Evolutionary conservation across 2,329 filamentous ascomycete species (phyloP).

Genomic region (Nemania sp.): DNA sequence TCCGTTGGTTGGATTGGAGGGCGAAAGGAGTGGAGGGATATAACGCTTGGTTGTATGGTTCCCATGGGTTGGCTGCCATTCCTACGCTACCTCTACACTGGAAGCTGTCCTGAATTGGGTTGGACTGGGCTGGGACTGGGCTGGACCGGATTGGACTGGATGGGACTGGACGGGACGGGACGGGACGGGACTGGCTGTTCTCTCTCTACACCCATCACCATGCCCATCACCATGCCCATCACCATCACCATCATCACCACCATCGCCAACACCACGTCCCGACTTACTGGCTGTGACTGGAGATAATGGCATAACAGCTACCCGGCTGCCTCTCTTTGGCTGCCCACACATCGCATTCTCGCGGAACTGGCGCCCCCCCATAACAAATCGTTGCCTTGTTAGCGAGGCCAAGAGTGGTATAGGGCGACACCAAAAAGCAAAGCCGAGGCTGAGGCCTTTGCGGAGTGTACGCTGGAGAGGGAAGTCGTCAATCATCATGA

Average conservation of each 20-base stretch:
- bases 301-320: slow-evolving; percentile 9
- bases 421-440: slow-evolving; percentile 26
- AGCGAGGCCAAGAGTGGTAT: slow-evolving; percentile 21
- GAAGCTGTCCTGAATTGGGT: too few relatives aligned
- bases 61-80: slow-evolving; percentile 3
- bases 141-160: slow-evolving; percentile 5
- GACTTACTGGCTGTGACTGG: neutral
- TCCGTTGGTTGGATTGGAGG: slow-evolving; percentile 24
- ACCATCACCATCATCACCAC: too few relatives aligned
- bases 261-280: too few relatives aligned
- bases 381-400: slow-evolving; percentile 7
- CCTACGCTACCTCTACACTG: neutral
- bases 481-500: neutral
- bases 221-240: too few relatives aligned
- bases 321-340: slow-evolving; percentile 15
- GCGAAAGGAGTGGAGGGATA: slow-evolving; percentile 24
- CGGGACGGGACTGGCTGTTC: neutral
- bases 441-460: slow-evolving; percentile 27
- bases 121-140: neutral
- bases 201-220: neutral
- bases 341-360: slow-evolving; percentile 12
- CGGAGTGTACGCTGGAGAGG: neutral
- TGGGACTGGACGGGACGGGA: neutral
- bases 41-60: slow-evolving; percentile 22
- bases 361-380: slow-evolving; percentile 10